Base-by-base conservation (phyloP, 192 early-diverging fungal genomes). In the Glomus cerebriforme region DNA sequence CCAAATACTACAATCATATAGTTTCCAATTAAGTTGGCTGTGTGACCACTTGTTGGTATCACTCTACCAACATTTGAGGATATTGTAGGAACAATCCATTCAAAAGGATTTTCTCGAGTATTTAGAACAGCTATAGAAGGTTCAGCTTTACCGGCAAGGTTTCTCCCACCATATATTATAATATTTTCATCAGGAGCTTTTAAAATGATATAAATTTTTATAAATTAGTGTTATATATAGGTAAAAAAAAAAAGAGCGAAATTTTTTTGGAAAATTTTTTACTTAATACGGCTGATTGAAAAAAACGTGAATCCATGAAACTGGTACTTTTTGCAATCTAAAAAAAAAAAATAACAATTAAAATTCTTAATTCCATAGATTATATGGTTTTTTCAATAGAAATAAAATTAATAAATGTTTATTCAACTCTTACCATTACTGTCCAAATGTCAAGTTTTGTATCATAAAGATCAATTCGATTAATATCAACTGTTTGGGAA, bases 1-100 rank as follows among this genome's bases (percentile, higher is more conserved):
- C 62, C 62, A 29, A 64, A 64, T 27, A 27, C 62, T 27, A 64
- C 29, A 13, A 64, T 64, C 62, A 64, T 64, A 27, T 64, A 64
- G 1, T 54, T 54, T 6, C 49, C 49, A n/a, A 22, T 7, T 54
- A 54, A 54, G 22, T 54, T n/a, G 4, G 49, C 49, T 5, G 49
- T 54, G 6, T 54, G 49, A 22, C 17, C 15, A 22, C 17, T 54
- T 7, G 19, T 17, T 19, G 49, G 22, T 54, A 22, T 4, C 0
- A 54, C 49, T 19, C 6, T 1, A 54, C 2, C 17, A 54, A 54
- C 19, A 6, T 54, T 54, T 22, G 17, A 2, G 3, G 26, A 54
- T 19, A 54, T 4, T n/a, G 7, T 2, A 7, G 49, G 49, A 22
- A 17, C 17, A 7, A 17, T 54, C 49, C 49, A 54, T n/a, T 54